A percentile compares a stretch with the other conserved stretches of the same genome.
phyloP scores from a whole-genome alignment of 2,329 filamentous ascomycete genomes.

The Aulographum hederae region DNA sequence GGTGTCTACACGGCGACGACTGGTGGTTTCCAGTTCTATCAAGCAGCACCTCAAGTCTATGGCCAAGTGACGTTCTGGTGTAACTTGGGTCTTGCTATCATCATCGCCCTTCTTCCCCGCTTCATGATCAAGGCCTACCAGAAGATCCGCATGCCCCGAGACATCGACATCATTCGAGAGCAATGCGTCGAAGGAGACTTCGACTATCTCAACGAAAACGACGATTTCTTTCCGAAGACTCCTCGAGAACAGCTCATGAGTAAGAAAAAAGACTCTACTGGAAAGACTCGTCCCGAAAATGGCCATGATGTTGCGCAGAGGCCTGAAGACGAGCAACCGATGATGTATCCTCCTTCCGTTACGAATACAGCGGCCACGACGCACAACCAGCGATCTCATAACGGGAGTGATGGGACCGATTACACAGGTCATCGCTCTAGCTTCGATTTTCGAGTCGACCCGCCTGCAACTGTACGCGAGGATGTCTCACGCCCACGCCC shows the following conservation, averaged over 20 bases:
- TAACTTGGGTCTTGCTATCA: slow-evolving; percentile 56
- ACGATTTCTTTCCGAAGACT: slow-evolving; percentile 27
- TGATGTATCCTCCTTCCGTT: slow-evolving; percentile 79
- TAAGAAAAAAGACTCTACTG: slow-evolving; percentile 14
- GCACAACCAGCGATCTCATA: slow-evolving; percentile 68
- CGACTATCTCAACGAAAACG: slow-evolving; percentile 45
- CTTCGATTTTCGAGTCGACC: slow-evolving; percentile 2
- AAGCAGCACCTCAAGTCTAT: slow-evolving; percentile 62
- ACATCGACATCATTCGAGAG: slow-evolving; percentile 89
- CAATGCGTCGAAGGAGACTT: slow-evolving; percentile 74
- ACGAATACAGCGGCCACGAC: slow-evolving; percentile 53
- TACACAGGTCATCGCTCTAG: slow-evolving; percentile 27
- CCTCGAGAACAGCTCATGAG: slow-evolving; percentile 5
- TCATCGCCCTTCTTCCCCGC: slow-evolving; percentile 71
- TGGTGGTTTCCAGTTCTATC: slow-evolving; percentile 49
- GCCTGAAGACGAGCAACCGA: not conserved
- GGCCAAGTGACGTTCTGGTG: slow-evolving; percentile 75
- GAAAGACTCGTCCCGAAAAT: not conserved
- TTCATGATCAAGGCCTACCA: slow-evolving; percentile 76
- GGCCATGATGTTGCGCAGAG: not conserved
- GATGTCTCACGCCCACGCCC: slow-evolving; percentile 55
- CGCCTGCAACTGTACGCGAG: not conserved
- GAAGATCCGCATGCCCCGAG: slow-evolving; percentile 84
- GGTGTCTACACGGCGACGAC: slow-evolving; percentile 59
- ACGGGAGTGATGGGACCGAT: slow-evolving; percentile 85